phyloP scores from a whole-genome alignment of 345 rosid genomes.

The Pistacia vera region DNA sequence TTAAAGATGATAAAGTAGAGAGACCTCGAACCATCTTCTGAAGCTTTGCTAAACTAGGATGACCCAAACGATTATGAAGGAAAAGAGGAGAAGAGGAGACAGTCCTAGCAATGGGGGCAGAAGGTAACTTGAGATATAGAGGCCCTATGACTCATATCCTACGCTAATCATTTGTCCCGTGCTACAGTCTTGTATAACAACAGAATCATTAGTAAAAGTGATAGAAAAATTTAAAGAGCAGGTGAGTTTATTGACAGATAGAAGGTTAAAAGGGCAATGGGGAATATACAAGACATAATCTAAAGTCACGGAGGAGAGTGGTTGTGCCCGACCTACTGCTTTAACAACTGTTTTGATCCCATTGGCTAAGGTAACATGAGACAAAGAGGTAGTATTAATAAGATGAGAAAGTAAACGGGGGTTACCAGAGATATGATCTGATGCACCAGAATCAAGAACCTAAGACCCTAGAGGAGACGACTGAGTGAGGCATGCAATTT shows the following conservation, averaged over 20 bases:
- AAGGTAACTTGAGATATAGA: too few relatives aligned
- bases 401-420: neutral
- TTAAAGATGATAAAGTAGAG: neutral
- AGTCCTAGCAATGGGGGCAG: too few relatives aligned
- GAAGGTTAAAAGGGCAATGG: too few relatives aligned
- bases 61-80: too few relatives aligned
- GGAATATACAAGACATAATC: too few relatives aligned
- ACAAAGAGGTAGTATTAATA: neutral
- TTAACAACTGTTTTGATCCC: neutral
- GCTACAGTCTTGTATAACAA: neutral
- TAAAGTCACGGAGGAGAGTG: too few relatives aligned
- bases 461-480: neutral
- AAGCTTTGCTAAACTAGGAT: too few relatives aligned
- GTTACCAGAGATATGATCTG: neutral
- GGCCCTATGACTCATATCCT: too few relatives aligned
- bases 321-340: too few relatives aligned
- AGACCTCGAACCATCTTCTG: too few relatives aligned
- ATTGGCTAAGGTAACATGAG: neutral
- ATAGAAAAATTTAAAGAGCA: neutral
- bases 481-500: neutral
- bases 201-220: neutral
- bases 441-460: neutral
- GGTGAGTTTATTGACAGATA: neutral
- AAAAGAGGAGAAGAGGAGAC: too few relatives aligned
- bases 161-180: too few relatives aligned